phyloP scores from a whole-genome alignment of 441 rosid genomes.

The Aquilaria agallochum region DNA sequence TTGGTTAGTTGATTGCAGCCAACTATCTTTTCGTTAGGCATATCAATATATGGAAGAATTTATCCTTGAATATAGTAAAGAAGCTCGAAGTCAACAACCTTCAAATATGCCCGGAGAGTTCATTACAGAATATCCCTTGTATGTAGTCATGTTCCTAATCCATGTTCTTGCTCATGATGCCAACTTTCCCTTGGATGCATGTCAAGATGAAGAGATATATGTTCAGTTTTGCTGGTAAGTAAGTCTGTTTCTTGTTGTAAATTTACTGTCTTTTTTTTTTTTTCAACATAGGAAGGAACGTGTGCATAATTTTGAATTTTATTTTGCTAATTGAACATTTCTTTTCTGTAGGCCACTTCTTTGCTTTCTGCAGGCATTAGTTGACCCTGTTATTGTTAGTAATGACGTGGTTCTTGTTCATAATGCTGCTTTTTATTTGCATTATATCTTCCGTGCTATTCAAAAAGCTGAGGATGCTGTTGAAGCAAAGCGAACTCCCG shows the following conservation, averaged over 20 bases:
- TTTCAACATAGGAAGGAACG: not conserved
- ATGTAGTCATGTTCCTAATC: slow-evolving; percentile 72
- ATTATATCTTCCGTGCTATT: slow-evolving; percentile 69
- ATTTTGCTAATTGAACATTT: slow-evolving; percentile 16
- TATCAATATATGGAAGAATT: slow-evolving; percentile 66
- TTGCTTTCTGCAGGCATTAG: slow-evolving; percentile 44
- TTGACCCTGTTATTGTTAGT: slow-evolving; percentile 35
- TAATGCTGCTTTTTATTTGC: slow-evolving; percentile 45
- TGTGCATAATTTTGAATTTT: slow-evolving; percentile 15
- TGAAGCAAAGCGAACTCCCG: slow-evolving; percentile 67
- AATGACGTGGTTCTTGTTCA: slow-evolving; percentile 38
- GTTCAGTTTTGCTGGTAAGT: slow-evolving; percentile 64
- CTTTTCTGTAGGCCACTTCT: slow-evolving; percentile 77
- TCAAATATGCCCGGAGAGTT: slow-evolving; percentile 37
- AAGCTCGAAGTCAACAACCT: slow-evolving; percentile 43
- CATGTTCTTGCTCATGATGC: slow-evolving; percentile 83
- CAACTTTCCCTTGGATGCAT: slow-evolving; percentile 65
- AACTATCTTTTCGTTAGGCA: slow-evolving; percentile 41
- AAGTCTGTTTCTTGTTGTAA: slow-evolving; percentile 11
- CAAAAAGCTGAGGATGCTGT: slow-evolving; percentile 86
- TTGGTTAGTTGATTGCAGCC: slow-evolving; percentile 22
- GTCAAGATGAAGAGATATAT: slow-evolving; percentile 63
- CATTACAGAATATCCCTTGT: slow-evolving; percentile 63
- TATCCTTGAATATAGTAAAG: slow-evolving; percentile 48
- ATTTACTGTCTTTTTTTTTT: slow-evolving; percentile 1